phyloP scores from a whole-genome alignment of 495 filamentous ascomycete genomes.

The Elasticomyces elasticus region DNA sequence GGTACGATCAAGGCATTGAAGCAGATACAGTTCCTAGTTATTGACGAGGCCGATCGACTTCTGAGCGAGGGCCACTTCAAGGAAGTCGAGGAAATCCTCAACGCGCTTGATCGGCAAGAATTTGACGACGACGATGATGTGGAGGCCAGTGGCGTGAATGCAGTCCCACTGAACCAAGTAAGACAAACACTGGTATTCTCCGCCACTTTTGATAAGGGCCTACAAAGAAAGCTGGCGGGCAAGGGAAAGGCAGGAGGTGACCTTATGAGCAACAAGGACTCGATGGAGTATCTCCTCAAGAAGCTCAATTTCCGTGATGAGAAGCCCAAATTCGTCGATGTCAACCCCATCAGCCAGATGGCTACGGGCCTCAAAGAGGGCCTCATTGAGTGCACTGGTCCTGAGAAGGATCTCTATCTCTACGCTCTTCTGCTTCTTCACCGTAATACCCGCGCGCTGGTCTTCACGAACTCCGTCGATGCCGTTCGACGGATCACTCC shows the following conservation, averaged over 20 bases:
- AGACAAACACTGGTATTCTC: conserved; percentile 94
- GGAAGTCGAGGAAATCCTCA: conserved; percentile 77
- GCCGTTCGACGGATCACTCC: conserved; percentile 80
- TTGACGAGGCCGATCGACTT: conserved; percentile 91
- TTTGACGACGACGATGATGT: conserved; percentile 36
- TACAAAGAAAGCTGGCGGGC: conserved; percentile 82
- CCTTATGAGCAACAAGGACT: conserved; percentile 61
- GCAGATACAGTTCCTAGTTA: conserved; percentile 66
- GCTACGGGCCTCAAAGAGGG: conserved; percentile 78
- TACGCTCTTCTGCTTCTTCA: conserved; percentile 81
- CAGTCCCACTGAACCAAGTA: background rate
- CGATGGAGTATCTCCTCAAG: conserved; percentile 84
- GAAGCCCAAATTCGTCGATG: conserved; percentile 83
- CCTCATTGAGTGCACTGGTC: conserved; percentile 79
- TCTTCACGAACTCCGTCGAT: conserved; percentile 94
- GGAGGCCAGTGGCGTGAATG: background rate
- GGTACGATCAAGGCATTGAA: conserved; percentile 55
- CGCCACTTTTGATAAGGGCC: conserved; percentile 79
- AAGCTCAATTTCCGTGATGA: conserved; percentile 74
- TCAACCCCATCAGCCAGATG: conserved; percentile 79
- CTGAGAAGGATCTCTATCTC: conserved; percentile 93
- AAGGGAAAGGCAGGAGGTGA: conserved; percentile 51
- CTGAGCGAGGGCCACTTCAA: conserved; percentile 91
- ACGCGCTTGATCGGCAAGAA: conserved; percentile 54
- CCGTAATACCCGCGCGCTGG: conserved; percentile 60